Evolutionary conservation across 78 protist genomes (phyloP).

Genomic region (Dictyostelium citrinum): DNA sequence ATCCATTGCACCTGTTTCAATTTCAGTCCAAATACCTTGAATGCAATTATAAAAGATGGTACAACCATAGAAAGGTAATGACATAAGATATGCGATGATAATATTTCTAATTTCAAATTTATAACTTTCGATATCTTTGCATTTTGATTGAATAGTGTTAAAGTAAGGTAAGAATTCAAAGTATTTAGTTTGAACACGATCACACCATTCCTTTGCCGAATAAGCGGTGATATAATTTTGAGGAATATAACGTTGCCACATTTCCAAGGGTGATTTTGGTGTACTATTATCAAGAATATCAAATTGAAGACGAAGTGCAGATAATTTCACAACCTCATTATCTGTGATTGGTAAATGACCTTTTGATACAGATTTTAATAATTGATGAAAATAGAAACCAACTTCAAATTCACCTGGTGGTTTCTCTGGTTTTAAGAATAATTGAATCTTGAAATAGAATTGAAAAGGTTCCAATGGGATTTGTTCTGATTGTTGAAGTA

Average conservation of each 20-base stretch:
- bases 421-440: conserved; percentile 34
- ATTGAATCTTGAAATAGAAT: conserved; percentile 56
- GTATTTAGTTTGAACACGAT: background rate
- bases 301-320: conserved; percentile 36
- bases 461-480: conserved; percentile 46
- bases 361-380: conserved; percentile 8
- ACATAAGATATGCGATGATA: conserved; percentile 16
- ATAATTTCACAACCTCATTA: background rate
- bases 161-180: background rate
- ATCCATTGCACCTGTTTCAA: conserved; percentile 59
- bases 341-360: conserved; percentile 15
- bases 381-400: conserved; percentile 23
- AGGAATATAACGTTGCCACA: conserved; percentile 70
- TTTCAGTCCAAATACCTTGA: conserved; percentile 55
- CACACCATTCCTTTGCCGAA: conserved; percentile 22
- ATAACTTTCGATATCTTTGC: background rate
- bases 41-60: conserved; percentile 37
- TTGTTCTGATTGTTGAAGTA: conserved; percentile 13
- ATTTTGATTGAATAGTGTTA: background rate
- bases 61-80: conserved; percentile 50
- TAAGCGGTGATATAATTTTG: conserved; percentile 10
- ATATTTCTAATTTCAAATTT: conserved; percentile 1
- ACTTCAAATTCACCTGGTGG: conserved; percentile 8
- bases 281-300: background rate
- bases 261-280: conserved; percentile 10